Evolutionary conservation across 352 stramenopile species (phyloP).

Genomic region (Halophytophthora batemanensis): DNA sequence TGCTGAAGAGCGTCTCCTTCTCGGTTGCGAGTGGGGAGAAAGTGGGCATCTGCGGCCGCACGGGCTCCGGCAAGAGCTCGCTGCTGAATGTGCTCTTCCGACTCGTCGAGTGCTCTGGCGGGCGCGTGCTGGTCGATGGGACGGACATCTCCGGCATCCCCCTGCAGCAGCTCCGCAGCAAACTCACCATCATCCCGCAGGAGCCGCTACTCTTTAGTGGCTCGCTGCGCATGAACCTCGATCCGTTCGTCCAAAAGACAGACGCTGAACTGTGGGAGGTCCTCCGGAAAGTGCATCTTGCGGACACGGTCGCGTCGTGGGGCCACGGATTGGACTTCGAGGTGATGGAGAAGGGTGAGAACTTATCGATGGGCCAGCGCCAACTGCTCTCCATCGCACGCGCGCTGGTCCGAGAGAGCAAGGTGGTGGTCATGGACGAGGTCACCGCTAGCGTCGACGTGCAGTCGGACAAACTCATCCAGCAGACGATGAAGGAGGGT

Average conservation of each 20-base stretch:
- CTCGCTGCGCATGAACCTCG: conserved; percentile 86
- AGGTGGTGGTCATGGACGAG: conserved; percentile 94
- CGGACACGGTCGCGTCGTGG: conserved; percentile 58
- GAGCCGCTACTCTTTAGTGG: conserved; percentile 91
- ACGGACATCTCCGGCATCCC: conserved; percentile 58
- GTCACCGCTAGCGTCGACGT: conserved; percentile 90
- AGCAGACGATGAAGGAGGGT: no score
- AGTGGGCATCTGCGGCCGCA: conserved; percentile 56
- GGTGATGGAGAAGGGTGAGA: conserved; percentile 86
- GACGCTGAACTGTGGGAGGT: conserved; percentile 54
- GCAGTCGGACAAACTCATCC: conserved; percentile 42
- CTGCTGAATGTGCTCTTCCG: conserved; percentile 42
- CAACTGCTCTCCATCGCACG: conserved; percentile 95
- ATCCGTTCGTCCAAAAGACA: conserved; percentile 76
- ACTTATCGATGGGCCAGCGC: conserved; percentile 92
- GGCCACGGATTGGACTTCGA: conserved; percentile 59
- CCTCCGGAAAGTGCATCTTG: conserved; percentile 41
- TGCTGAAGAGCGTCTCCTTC: conserved; percentile 36
- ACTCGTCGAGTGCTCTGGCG: conserved; percentile 31
- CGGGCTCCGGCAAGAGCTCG: conserved; percentile 41
- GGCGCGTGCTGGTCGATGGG: conserved; percentile 82
- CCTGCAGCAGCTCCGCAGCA: conserved; percentile 30
- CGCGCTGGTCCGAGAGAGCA: conserved; percentile 87
- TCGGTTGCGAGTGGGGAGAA: conserved; percentile 79
- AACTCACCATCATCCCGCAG: conserved; percentile 67